Base-by-base conservation (phyloP, 257 asterid species). In the Thymus mandschuricus region DNA sequence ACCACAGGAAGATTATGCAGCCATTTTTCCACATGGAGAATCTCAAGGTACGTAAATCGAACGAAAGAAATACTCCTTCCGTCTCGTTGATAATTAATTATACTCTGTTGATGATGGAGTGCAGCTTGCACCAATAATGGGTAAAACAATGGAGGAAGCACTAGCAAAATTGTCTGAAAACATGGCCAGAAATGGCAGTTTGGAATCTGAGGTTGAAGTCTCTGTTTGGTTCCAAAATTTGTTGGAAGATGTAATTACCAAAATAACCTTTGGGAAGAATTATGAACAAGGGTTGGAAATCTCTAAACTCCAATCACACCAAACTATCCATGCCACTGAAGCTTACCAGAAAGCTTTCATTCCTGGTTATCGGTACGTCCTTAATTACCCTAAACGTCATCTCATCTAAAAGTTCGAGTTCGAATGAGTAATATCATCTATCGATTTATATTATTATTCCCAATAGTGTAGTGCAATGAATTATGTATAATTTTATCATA, bases 21-120 rank as follows among this genome's bases (percentile, higher is more conserved):
- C 96, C 95, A 34, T 73, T 81, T 59, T 92, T 92, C 68, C 85
- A 86, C 80, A 73, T 83, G 3, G 85, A 90, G 76, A 90, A 92
- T 76, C 95, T 92, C 71, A 92, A 88, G 92, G 96, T 88, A 11
- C 44, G 44, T 38, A 38, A 38, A 3, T 38, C 3, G 6, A 3
- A 38, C 44, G 21, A 21, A 21, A 21, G 21, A 21, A 21, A 21
- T 21, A 21, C 21, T 21, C 21, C 21, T 21, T 21, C 0, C 21
- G 21, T 21, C 21, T 21, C 21, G 21, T 21, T 21, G 21, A 21
- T 21, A 21, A 21, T 21, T 21, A 21, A 21, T 21, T 21, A 21
- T 21, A 21, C 21, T 21, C 0, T 21, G 21, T 21, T 0, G 21
- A 21, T 21, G 44, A 38, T 38, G 6, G 3, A 1, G 21, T 52